A percentile compares a stretch with the other conserved stretches of the same genome.
Conservation (phyloP, 495 filamentous ascomycete species). For the Parmelia sp. region DNA sequence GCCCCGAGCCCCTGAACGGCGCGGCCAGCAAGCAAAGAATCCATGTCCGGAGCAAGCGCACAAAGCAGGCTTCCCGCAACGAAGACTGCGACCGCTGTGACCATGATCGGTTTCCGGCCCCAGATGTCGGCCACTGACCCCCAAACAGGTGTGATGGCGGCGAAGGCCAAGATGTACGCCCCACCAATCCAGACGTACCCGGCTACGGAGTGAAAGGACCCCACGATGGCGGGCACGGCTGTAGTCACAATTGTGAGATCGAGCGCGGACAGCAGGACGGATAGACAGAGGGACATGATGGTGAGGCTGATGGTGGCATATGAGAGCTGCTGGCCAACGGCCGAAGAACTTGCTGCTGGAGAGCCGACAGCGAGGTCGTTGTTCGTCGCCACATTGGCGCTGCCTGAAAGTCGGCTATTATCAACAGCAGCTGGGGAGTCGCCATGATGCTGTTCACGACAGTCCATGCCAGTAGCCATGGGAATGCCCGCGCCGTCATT, state of each 20-base stretch:
- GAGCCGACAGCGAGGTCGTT: no score
- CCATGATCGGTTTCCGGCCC: conserved; percentile 51
- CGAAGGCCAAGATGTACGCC: conserved; percentile 37
- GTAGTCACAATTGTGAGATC: conserved; percentile 52
- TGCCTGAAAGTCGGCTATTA: no score
- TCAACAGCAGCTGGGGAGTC: no score
- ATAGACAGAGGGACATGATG: not conserved
- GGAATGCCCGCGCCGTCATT: no score
- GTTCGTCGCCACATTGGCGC: no score
- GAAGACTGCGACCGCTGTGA: conserved; percentile 42
- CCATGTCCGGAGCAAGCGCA: conserved; percentile 44
- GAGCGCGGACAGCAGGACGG: conserved; percentile 45
- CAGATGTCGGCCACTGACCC: conserved; percentile 55
- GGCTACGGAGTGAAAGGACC: conserved; percentile 37
- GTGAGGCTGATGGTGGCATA: no score
- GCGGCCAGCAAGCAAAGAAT: conserved; percentile 49
- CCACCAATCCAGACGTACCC: conserved; percentile 52
- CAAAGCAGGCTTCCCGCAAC: conserved; percentile 43
- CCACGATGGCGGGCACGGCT: conserved; percentile 44
- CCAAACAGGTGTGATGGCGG: conserved; percentile 39
- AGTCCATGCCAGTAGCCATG: no score
- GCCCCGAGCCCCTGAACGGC: conserved; percentile 43
- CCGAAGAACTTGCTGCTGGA: no score
- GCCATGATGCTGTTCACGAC: no score
- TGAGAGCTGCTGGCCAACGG: no score